Conservation (phyloP, 2,329 filamentous ascomycete genomes). For the Bimuria novae-zelandiae region DNA sequence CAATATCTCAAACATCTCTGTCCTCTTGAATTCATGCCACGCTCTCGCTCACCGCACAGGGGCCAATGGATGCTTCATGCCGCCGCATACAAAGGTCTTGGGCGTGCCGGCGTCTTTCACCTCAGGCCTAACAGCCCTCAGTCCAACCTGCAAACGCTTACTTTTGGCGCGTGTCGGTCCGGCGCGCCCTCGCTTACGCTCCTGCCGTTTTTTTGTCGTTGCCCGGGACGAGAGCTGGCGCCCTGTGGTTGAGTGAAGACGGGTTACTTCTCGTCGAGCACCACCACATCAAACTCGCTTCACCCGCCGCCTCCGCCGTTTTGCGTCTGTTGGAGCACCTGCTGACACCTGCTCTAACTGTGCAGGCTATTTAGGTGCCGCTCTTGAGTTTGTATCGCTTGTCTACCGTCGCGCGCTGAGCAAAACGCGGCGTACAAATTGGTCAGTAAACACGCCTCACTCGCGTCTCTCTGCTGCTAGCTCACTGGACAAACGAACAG, state of each 20-base stretch:
- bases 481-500: neutral
- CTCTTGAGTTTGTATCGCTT: neutral
- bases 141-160: neutral
- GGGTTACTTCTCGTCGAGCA: neutral
- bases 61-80: no score
- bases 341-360: neutral
- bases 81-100: no score
- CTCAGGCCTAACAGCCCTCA: neutral
- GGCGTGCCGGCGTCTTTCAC: neutral
- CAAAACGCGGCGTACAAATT: neutral
- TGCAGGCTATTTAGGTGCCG: neutral
- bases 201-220: constrained; percentile 1
- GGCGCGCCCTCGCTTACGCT: neutral
- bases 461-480: neutral
- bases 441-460: neutral
- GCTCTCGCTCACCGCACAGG: neutral
- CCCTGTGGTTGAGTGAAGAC: neutral
- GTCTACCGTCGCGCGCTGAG: neutral
- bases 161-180: neutral
- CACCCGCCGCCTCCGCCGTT: neutral
- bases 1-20: constrained; percentile 7
- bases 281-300: neutral
- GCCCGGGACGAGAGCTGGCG: constrained; percentile 1
- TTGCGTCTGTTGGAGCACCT: neutral
- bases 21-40: constrained; percentile 1